phyloP scores from a whole-genome alignment of 805 yeast species.

The Lipomyces orientalis region DNA sequence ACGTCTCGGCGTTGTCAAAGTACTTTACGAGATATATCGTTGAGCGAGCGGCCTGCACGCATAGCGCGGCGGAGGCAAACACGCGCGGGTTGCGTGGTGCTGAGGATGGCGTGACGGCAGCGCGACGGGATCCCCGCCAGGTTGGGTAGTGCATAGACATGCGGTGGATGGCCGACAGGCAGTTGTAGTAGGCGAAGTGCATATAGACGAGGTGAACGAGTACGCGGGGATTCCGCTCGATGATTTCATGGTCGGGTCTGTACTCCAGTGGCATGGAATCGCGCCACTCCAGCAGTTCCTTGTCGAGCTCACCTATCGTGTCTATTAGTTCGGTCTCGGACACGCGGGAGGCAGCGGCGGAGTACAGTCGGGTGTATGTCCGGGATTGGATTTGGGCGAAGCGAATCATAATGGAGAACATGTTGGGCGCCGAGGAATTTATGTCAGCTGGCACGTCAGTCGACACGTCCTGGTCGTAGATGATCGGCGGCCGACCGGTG shows the following conservation, averaged over 20 bases:
- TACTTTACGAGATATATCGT: slow-evolving; percentile 31
- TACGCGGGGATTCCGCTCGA: slow-evolving; percentile 21
- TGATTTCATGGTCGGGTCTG: slow-evolving; percentile 39
- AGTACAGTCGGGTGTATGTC: slow-evolving; percentile 31
- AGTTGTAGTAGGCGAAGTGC: slow-evolving; percentile 36
- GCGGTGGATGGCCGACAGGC: slow-evolving; percentile 36
- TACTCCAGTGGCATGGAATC: slow-evolving; percentile 36
- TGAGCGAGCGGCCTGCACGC: slow-evolving; percentile 41
- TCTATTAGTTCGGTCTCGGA: slow-evolving; percentile 35
- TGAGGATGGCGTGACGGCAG: not conserved
- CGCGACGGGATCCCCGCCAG: slow-evolving; percentile 18
- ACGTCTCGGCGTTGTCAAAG: slow-evolving; percentile 21
- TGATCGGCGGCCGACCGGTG: slow-evolving; percentile 36
- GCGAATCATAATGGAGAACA: slow-evolving; percentile 16
- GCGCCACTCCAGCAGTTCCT: slow-evolving; percentile 38
- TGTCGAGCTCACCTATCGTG: slow-evolving; percentile 37
- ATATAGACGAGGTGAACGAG: slow-evolving; percentile 28
- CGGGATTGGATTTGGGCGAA: slow-evolving; percentile 30
- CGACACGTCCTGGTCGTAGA: slow-evolving; percentile 32
- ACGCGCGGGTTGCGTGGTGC: slow-evolving; percentile 37
- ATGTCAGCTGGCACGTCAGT: slow-evolving; percentile 7
- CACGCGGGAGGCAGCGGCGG: slow-evolving; percentile 24
- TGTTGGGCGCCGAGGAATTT: not conserved
- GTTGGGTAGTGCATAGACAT: slow-evolving; percentile 38
- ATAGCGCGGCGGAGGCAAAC: slow-evolving; percentile 39